These are phyloP conservation scores for Bertia moriformis DNA, from an alignment of 2,329 filamentous ascomycete species.

Conservation along the genomic window DNA sequence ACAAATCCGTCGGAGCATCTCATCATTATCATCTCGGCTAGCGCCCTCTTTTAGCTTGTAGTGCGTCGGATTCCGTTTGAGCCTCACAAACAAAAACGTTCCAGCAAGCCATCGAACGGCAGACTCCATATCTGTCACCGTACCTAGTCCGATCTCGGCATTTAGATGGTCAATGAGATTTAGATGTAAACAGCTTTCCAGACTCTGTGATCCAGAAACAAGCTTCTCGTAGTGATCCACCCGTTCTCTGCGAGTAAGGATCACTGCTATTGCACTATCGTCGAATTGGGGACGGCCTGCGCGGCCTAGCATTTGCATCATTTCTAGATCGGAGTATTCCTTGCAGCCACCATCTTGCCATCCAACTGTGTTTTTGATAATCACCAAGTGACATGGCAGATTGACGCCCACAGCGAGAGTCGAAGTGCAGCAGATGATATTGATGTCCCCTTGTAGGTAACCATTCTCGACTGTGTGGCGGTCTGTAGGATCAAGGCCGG, in stretches of 20 bases:
- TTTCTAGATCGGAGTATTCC: constrained; percentile 69
- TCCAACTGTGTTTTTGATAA: constrained; percentile 65
- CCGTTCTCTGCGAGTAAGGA: constrained; percentile 59
- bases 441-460: constrained; percentile 59
- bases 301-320: constrained; percentile 83
- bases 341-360: constrained; percentile 45
- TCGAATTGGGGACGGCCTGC: constrained; percentile 77
- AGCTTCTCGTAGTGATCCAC: constrained; percentile 56
- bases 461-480: constrained; percentile 50
- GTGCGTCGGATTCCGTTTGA: constrained; percentile 54
- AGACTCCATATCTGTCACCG: constrained; percentile 46
- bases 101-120: constrained; percentile 63
- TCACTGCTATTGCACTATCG: constrained; percentile 59
- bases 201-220: constrained; percentile 54
- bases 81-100: constrained; percentile 65
- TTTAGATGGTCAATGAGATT: constrained; percentile 76
- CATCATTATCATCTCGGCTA: constrained; percentile 35
- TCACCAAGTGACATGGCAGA: constrained; percentile 67
- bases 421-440: constrained; percentile 74
- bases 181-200: constrained; percentile 67
- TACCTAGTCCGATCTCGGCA: constrained; percentile 66
- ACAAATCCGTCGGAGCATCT: constrained; percentile 57
- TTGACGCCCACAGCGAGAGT: constrained; percentile 76
- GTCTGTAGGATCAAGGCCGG: constrained; percentile 53
- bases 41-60: constrained; percentile 49